A percentile compares a stretch with the other conserved stretches of the same genome.
Evolutionary conservation across 140 eudicot species (phyloP).

Genomic region (Bidens hawaiensis): DNA sequence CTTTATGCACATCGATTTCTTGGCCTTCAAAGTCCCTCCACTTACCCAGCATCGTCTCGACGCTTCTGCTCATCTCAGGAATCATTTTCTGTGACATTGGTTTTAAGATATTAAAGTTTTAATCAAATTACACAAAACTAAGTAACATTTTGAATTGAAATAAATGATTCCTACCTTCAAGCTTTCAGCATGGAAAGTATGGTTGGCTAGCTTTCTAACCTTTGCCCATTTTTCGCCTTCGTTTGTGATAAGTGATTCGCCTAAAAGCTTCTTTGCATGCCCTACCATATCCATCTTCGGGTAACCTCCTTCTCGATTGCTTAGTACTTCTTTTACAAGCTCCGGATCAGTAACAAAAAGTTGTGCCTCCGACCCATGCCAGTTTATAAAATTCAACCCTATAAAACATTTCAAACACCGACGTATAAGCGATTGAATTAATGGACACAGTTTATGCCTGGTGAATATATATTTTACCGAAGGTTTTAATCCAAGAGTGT

Average conservation of each 20-base stretch:
- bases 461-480: constrained; percentile 29
- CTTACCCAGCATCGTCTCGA: constrained; percentile 41
- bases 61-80: constrained; percentile 50
- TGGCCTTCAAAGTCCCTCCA: constrained; percentile 47
- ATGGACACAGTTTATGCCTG: not conserved
- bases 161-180: constrained; percentile 34
- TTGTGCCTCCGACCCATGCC: constrained; percentile 62
- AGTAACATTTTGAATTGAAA: not conserved
- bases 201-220: constrained; percentile 58
- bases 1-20: constrained; percentile 53
- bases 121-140: not conserved
- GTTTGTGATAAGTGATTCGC: constrained; percentile 45
- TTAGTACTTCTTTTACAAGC: constrained; percentile 40
- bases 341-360: constrained; percentile 55
- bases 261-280: constrained; percentile 51
- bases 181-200: constrained; percentile 56
- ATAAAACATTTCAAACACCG: not conserved
- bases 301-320: constrained; percentile 47
- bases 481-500: constrained; percentile 42
- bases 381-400: constrained; percentile 52
- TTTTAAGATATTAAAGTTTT: not conserved
- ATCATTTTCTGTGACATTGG: constrained; percentile 39
- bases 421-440: not conserved
- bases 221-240: constrained; percentile 69
- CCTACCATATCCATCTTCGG: constrained; percentile 52